A percentile compares a stretch with the other conserved stretches of the same genome.
These are phyloP conservation scores for Entomortierella parvispora DNA, from an alignment of 192 early-diverging fungal genomes.

Conservation along the genomic window DNA sequence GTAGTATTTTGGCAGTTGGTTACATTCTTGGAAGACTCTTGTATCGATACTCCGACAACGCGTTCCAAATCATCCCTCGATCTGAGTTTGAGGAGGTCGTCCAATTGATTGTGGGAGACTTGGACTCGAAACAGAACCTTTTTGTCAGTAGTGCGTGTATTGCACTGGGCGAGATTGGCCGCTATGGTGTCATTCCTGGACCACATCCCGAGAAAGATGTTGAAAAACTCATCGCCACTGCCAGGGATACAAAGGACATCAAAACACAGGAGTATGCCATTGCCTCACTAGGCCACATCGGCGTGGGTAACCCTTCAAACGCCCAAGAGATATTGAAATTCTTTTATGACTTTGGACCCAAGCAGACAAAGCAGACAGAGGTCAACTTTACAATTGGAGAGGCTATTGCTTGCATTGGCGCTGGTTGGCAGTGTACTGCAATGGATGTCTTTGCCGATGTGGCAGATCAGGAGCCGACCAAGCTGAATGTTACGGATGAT, in stretches of 20 bases:
- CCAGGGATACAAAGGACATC: constrained; percentile 73
- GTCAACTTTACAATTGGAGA: constrained; percentile 89
- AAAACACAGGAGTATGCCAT: constrained; percentile 84
- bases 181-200: constrained; percentile 64
- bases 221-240: constrained; percentile 58
- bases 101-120: constrained; percentile 54
- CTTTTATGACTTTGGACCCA: constrained; percentile 65
- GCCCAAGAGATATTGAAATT: constrained; percentile 50
- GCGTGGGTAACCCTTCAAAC: constrained; percentile 52
- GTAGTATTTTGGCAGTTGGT: constrained; percentile 74
- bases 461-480: constrained; percentile 53
- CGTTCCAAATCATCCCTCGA: constrained; percentile 49
- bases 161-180: constrained; percentile 78
- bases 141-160: constrained; percentile 69
- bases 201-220: constrained; percentile 22
- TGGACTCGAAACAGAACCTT: constrained; percentile 63
- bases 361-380: constrained; percentile 82
- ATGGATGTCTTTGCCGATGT: constrained; percentile 81
- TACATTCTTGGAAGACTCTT: constrained; percentile 70
- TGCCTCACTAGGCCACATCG: constrained; percentile 74
- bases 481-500: constrained; percentile 14
- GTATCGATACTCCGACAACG: constrained; percentile 63
- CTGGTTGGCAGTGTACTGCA: constrained; percentile 72
- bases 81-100: constrained; percentile 41
- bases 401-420: constrained; percentile 69